Conservation (phyloP, 805 yeast species). For the Saturnispora diversa region DNA sequence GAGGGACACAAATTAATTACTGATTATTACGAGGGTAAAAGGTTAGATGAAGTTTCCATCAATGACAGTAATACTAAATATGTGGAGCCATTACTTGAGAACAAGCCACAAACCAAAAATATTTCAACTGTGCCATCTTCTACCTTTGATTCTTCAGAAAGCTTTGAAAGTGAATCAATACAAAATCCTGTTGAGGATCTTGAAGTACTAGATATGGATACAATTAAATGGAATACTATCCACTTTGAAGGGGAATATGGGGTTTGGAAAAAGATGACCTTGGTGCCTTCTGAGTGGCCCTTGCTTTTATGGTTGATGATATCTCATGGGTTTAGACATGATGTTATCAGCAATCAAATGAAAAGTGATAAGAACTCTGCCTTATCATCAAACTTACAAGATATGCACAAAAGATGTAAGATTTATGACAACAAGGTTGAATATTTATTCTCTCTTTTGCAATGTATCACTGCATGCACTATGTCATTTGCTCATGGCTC, state of each 20-base stretch:
- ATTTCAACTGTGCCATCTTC: no score
- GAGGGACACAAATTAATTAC: conserved; percentile 45
- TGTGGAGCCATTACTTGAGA: no score
- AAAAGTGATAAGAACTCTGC: conserved; percentile 24
- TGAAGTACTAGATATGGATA: conserved; percentile 15
- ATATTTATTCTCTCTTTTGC: conserved; percentile 57
- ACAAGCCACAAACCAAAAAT: no score
- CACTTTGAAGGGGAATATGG: conserved; percentile 16
- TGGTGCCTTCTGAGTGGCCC: conserved; percentile 49
- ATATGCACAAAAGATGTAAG: conserved; percentile 50
- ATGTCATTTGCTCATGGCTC: conserved; percentile 83
- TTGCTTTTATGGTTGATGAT: conserved; percentile 39
- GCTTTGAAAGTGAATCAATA: no score
- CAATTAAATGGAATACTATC: conserved; percentile 8
- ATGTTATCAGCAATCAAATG: conserved; percentile 47
- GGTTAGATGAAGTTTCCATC: conserved; percentile 19
- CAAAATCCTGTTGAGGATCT: neutral
- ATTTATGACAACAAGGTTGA: conserved; percentile 66
- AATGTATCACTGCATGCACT: conserved; percentile 66
- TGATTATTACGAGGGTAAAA: conserved; percentile 61
- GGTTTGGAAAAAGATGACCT: conserved; percentile 35
- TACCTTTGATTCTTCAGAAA: no score
- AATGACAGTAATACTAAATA: no score
- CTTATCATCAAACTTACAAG: conserved; percentile 39
- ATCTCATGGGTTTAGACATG: conserved; percentile 57